Evolutionary conservation across 257 asterid genomes (phyloP), one percentile per base, ranked within the genome.

Genomic region (Primulina tabacum): DNA sequence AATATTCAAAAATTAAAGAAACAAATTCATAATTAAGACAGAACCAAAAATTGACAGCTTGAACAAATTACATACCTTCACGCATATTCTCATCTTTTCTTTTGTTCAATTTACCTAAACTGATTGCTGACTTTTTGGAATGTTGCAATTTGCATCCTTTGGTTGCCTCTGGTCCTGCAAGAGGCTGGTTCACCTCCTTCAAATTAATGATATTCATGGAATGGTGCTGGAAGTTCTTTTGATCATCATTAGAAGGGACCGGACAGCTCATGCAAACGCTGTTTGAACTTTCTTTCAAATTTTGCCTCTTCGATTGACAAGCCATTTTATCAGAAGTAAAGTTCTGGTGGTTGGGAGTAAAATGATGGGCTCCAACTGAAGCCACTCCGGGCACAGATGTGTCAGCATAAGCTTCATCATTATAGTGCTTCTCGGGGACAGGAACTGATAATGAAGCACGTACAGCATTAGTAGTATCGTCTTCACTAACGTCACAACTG

Each of bases 401-500:
- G 72, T 76, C 86, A 72, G 77, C 77, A 63, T 71, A 77, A 73
- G 66, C 79, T 71, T 82, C 90, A 69, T 61, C 18, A 37, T 58
- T 77, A 64, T 60, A 79, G 62, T 80, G 89, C 71, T 71, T 84
- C 65, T 82, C 87, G 63, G 85, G 84, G 71, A 73, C 50, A 37
- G 95, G 88, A 64, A 67, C 74, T 65, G 65, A 81, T 80, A 71
- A 79, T 28, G 63, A 78, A 38, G 89, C 85, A 50, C 64, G 78
- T 58, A 89, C 72, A 79, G 95, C 96, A 63, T 65, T 79, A 29
- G 95, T 81, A 18, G 98, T 94, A 40, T 84, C 90, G 14, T 84
- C 94, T 79, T 94, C 90, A 67, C 85, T 78, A 68, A 94, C 60
- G 57, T 83, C 86, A 75, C 99, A 94, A 34, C 47, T 76, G 82